Evolutionary conservation across 305 asterid genomes (phyloP), one percentile per base, ranked within the genome.

Genomic region (Euphrasia arctica): DNA sequence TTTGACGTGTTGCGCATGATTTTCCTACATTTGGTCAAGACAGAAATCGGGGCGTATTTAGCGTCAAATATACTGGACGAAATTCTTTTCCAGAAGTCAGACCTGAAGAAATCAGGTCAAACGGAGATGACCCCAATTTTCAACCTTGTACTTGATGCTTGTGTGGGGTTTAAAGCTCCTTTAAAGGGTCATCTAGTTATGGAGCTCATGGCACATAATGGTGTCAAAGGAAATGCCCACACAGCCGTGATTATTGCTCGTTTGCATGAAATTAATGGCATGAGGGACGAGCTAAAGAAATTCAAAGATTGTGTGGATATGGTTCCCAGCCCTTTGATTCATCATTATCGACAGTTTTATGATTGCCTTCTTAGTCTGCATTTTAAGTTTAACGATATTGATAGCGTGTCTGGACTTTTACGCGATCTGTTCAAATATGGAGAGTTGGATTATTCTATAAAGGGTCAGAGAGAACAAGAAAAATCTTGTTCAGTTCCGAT

Each of bases 141-240:
- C 71, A 90, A 90, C 79, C 90, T 90, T 58, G 85, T 93, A 77
- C 94, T 93, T 55, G 88, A 88, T 78, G 90, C 87, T 18, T 90
- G 97, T 71, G 84, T 74, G 71, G 81, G 87, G 66, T 89, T 80
- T 64, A 81, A 80, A 68, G 79, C 87, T 25, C 75, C 87, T 63
- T 74, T 79, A 62, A 89, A 80, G 70, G 95, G 89, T 60, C 89
- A 80, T 51, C 81, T 69, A 72, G 71, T 87, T 63, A 75, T 87
- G 52, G 98, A 87, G 85, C 74, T 85, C 64, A 89, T 92, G 98
- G 79, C 97, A 3, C 68, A 54, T 70, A 59, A 74, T 32, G 90
- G 96, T 63, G 88, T 83, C 10, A 52, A 67, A 57, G 95, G 82
- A 41, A 90, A 92, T 79, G 93, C 85, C 51, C 83, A 92, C 59